phyloP scores from a whole-genome alignment of 1,284 basidiomycete genomes.

The Apiotrichum brassicae region DNA sequence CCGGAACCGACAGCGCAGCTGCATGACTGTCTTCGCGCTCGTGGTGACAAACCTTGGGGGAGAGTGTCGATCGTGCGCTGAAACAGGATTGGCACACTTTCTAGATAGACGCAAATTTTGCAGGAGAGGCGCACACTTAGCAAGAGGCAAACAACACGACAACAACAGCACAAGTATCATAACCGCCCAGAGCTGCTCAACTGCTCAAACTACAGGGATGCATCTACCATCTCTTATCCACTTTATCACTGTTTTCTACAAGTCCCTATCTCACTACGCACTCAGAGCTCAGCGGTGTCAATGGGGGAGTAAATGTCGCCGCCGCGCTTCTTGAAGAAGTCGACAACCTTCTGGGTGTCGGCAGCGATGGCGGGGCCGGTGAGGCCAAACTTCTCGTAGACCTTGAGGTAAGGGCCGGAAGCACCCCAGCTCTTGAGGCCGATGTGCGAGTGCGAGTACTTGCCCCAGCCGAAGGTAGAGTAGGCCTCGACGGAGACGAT shows the following conservation, averaged over 20 bases:
- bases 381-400: slow-evolving; percentile 65
- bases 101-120: too few species aligned
- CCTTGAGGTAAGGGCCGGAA: slow-evolving; percentile 80
- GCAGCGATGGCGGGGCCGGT: slow-evolving; percentile 67
- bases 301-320: slow-evolving; percentile 70
- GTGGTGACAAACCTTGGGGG: too few species aligned
- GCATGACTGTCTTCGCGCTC: too few species aligned
- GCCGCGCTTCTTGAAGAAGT: slow-evolving; percentile 78
- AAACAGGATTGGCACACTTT: too few species aligned
- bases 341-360: slow-evolving; percentile 75
- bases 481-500: slow-evolving; percentile 84
- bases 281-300: slow-evolving; percentile 51
- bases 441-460: slow-evolving; percentile 80
- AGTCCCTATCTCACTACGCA: too few species aligned
- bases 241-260: neutral
- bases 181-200: too few species aligned
- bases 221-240: neutral
- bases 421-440: slow-evolving; percentile 77
- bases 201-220: too few species aligned
- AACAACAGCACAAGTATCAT: too few species aligned
- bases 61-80: too few species aligned
- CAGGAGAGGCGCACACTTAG: too few species aligned
- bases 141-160: too few species aligned
- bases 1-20: too few species aligned
- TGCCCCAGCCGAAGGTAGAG: slow-evolving; percentile 69